Evolutionary conservation across 306 rosid genomes (phyloP), one percentile per base, ranked within the genome.

Genomic region (Cucumis sativus): DNA sequence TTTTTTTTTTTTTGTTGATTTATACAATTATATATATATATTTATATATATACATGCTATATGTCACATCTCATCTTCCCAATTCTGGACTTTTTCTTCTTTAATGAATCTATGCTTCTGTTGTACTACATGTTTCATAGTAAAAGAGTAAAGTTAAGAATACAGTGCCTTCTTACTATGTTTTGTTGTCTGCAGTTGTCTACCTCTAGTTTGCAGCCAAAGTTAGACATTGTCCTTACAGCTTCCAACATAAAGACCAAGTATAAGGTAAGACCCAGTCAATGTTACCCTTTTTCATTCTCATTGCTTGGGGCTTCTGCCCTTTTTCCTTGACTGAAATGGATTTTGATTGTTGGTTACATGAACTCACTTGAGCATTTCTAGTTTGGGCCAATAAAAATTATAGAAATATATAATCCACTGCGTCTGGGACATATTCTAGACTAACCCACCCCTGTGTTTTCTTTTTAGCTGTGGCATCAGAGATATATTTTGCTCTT

Each of bases 171-270:
- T 8, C 40, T 70, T 23, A 8, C 41, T 70, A 13, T 70, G 39
- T 3, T 79, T 70, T 61, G 75, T 83, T 90, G 66, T 79, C 72
- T 80, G 78, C 86, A 89, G 91, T 54, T 80, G 62, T 80, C 82
- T 68, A 61, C 76, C 16, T 28, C 83, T 74, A 80, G 85, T 56
- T 72, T 61, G 54, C 81, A 83, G 52, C 79, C 75, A 21, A 64
- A 56, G 68, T 73, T 77, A 78, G 82, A 82, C 15, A 74, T 89
- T 16, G 74, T 76, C 80, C 79, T 86, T 82, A 77, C 91, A 52
- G 84, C 85, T 74, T 89, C 90, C 30, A 83, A 87, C 63, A 88
- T 89, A 66, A 87, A 83, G 83, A 83, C 78, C 85, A 85, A 54
- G 78, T 92, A 90, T 85, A 90, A 85, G 89, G 97, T 89, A 57